Conservation (phyloP, 257 asterid species). For the Scutellaria barbata region DNA sequence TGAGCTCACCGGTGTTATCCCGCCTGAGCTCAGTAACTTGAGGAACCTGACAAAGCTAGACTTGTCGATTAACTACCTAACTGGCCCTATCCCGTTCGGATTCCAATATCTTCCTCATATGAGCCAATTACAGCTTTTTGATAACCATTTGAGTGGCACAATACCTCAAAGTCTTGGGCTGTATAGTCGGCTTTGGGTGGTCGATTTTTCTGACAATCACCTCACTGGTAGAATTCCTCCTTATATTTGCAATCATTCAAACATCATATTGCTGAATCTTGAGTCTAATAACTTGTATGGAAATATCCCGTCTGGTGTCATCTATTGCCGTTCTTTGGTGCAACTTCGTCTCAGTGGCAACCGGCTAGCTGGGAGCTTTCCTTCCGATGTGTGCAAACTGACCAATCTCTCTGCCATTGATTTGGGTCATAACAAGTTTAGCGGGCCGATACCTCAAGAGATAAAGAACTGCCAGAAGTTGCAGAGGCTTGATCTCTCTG, state of each 20-base stretch:
- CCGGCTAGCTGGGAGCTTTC: constrained; percentile 66
- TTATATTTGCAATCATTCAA: constrained; percentile 56
- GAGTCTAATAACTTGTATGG: constrained; percentile 71
- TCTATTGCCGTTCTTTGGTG: constrained; percentile 63
- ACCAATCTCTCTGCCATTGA: constrained; percentile 77
- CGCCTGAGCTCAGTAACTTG: constrained; percentile 66
- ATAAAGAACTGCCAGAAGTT: constrained; percentile 65
- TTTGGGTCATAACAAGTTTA: constrained; percentile 71
- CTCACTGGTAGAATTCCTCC: constrained; percentile 82
- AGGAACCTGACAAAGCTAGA: constrained; percentile 71
- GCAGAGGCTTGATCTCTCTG: constrained; percentile 88
- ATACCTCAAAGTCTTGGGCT: constrained; percentile 82
- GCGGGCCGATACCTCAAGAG: constrained; percentile 70
- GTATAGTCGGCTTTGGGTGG: constrained; percentile 76
- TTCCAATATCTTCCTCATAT: constrained; percentile 67
- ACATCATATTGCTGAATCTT: constrained; percentile 75
- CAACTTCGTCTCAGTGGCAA: constrained; percentile 75
- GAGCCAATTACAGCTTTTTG: constrained; percentile 74
- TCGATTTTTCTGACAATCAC: constrained; percentile 71
- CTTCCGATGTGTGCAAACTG: constrained; percentile 70
- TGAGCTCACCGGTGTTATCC: constrained; percentile 75
- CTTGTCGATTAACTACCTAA: constrained; percentile 73
- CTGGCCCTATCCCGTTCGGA: constrained; percentile 85
- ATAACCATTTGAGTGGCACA: constrained; percentile 64
- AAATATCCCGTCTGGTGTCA: constrained; percentile 63